Conservation (phyloP, 2,329 filamentous ascomycete species). For the Lasiodiplodia sp. region DNA sequence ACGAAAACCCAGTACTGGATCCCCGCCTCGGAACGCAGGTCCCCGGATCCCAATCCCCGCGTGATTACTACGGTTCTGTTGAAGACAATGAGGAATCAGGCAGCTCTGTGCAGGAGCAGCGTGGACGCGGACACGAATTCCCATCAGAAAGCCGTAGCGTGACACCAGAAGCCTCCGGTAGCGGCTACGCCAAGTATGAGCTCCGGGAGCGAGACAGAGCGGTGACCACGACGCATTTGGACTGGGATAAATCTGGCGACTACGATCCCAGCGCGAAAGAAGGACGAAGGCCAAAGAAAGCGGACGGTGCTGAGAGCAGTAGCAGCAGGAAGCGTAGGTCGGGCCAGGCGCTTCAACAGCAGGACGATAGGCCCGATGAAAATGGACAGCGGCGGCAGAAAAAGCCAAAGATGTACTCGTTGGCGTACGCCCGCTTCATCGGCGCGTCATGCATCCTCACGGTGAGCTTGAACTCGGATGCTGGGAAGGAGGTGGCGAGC, state of each 20-base stretch:
- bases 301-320: background rate
- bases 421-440: conserved; percentile 30
- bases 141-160: background rate
- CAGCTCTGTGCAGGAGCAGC: background rate
- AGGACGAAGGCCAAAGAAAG: background rate
- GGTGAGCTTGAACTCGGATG: conserved; percentile 37
- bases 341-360: background rate
- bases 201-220: background rate
- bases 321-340: background rate
- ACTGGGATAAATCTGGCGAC: conserved; percentile 47
- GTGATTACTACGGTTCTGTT: background rate
- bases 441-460: conserved; percentile 34
- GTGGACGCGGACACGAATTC: too few relatives aligned
- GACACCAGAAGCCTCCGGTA: background rate
- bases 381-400: background rate
- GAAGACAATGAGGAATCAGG: background rate
- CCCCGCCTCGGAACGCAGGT: background rate
- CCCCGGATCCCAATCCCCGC: background rate
- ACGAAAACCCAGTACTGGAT: background rate
- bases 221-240: conserved; percentile 40
- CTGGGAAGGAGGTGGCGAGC: background rate
- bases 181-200: background rate
- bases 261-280: conserved; percentile 40
- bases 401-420: background rate
- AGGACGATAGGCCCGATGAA: background rate